Percentiles rank a stretch among this genome's conserved stretches.
These are phyloP conservation scores for Ustilago hordei DNA, from an alignment of 1,284 basidiomycete species.

Conservation along the genomic window DNA sequence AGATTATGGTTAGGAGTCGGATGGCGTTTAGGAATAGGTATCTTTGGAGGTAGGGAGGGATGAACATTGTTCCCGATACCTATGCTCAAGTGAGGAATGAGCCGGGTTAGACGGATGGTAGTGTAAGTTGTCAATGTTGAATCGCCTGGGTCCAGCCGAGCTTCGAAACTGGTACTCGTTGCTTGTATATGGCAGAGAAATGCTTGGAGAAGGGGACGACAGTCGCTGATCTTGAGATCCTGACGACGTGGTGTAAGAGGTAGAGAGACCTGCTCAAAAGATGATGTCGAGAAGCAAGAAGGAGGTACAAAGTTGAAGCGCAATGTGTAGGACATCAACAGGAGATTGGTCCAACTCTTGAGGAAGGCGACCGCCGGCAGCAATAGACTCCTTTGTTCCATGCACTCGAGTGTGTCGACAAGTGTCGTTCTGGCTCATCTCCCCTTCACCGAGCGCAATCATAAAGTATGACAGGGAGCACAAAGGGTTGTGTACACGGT, in stretches of 20 bases:
- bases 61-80: slow-evolving; percentile 19
- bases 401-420: slow-evolving; percentile 7
- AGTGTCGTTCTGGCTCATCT: not conserved
- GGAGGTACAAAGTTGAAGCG: not conserved
- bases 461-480: not conserved
- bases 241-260: not conserved
- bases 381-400: not conserved
- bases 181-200: not conserved
- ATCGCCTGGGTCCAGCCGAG: not conserved
- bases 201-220: not conserved
- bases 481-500: not conserved
- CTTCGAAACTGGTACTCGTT: too few relatives aligned
- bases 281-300: not conserved
- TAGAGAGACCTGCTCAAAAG: not conserved
- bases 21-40: slow-evolving; percentile 47
- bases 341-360: not conserved
- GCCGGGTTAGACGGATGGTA: too few relatives aligned
- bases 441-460: not conserved
- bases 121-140: too few relatives aligned
- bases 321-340: not conserved
- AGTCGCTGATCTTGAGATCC: not conserved
- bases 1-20: slow-evolving; percentile 43
- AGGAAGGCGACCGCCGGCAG: not conserved
- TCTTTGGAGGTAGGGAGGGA: slow-evolving; percentile 45
- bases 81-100: too few relatives aligned